Evolutionary conservation across 352 stramenopile species (phyloP), one percentile per base, ranked within the genome.

Genomic region (Pythium periplocum): DNA sequence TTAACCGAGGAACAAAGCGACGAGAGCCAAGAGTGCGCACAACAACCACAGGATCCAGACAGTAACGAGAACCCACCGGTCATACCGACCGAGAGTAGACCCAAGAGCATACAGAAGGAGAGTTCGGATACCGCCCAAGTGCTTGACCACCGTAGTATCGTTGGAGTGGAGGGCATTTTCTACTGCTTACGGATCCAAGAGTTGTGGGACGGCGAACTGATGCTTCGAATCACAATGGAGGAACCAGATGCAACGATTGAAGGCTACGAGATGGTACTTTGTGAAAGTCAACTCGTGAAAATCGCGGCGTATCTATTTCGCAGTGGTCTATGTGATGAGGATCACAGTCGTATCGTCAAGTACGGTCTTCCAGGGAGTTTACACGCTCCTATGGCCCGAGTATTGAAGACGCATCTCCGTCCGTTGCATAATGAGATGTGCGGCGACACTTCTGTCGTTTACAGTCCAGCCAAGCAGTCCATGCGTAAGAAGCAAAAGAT

Each of bases 141-240:
- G 12, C 68, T 87, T 1, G 77, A 80, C 8, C 60, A 87, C 44
- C 69, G 72, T 12, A 75, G 65, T 44, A 78, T 86, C 35, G 64
- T 84, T 1, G 66, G 69, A n/a, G 59, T 81, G 10, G 64, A 47
- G 30, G 62, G 69, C 0, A 55, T 69, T 0, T 87, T 84, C 55
- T 87, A 83, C 47, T 86, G 74, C 32, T 52, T 85, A 42, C 70
- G 68, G 3, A 68, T 86, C 43, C 70, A 81, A 56, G 77, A 87
- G 48, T 33, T 84, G 1, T 87, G 74, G 74, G 74, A 87, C 44
- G 74, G 67, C 8, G 77, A 88, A n/a, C 56, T 86, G 30, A 66
- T 78, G 52, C 63, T 88, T 1, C 66, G 73, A 26, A 61, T 87
- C 33, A 68, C 57, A 0, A 81, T 85, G 66, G 75, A 85, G 46